Evolutionary conservation across 2,329 filamentous ascomycete species (phyloP).

Genomic region (Aspergillus versicolor): DNA sequence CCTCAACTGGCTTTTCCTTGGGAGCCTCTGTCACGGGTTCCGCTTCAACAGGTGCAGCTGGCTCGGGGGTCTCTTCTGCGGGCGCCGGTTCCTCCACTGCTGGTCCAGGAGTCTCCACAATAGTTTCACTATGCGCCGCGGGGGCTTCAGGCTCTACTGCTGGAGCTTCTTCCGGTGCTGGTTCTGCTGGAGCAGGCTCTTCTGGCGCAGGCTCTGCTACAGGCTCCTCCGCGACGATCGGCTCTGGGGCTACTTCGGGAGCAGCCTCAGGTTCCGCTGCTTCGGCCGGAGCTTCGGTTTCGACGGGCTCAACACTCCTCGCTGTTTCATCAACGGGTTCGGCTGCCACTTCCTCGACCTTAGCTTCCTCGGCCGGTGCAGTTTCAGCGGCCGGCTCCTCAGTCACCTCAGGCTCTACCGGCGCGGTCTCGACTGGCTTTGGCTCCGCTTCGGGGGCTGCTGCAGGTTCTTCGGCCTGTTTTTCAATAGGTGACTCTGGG

Average conservation of each 20-base stretch:
- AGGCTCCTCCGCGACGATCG: neutral
- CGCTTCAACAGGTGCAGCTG: slow-evolving; percentile 9
- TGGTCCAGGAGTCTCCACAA: slow-evolving; percentile 5
- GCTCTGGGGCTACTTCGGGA: neutral
- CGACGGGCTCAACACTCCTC: neutral
- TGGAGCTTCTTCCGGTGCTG: slow-evolving; percentile 13
- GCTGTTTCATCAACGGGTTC: neutral
- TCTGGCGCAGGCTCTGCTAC: neutral
- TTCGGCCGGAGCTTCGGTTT: neutral
- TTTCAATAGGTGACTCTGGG: slow-evolving; percentile 11
- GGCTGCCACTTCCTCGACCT: neutral
- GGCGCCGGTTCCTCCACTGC: slow-evolving; percentile 4
- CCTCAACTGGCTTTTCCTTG: neutral
- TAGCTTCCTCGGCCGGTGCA: neutral
- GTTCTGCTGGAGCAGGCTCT: slow-evolving; percentile 10
- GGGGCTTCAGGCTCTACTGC: neutral
- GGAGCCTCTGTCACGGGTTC: neutral
- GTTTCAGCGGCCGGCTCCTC: neutral
- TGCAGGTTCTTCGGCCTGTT: neutral
- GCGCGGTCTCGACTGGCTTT: neutral
- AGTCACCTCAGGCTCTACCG: slow-evolving; percentile 13
- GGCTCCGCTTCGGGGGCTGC: neutral
- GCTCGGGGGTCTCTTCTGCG: slow-evolving; percentile 8
- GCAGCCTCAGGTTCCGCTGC: neutral
- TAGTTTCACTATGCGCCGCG: slow-evolving; percentile 15